phyloP scores from a whole-genome alignment of 2,329 filamentous ascomycete species.

The Chaetomium sp. region DNA sequence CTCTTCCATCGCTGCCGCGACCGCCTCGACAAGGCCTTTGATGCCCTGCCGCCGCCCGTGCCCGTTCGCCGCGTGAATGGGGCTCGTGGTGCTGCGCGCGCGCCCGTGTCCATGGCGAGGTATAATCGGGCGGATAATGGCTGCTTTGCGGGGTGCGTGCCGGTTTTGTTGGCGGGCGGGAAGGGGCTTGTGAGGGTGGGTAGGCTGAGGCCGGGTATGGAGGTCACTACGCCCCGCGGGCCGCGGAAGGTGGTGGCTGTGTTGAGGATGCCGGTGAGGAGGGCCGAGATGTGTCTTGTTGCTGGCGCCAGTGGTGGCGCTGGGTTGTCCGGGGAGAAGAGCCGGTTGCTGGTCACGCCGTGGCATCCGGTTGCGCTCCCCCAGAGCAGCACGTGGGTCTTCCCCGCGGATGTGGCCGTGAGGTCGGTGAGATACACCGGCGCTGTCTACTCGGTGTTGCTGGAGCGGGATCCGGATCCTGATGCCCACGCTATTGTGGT shows the following conservation, averaged over 20 bases:
- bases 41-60: slow-evolving; percentile 48
- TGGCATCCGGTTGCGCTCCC: slow-evolving; percentile 57
- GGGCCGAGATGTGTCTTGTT: slow-evolving; percentile 49
- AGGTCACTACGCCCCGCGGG: slow-evolving; percentile 55
- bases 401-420: slow-evolving; percentile 41
- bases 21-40: slow-evolving; percentile 52
- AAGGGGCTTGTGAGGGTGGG: slow-evolving; percentile 38
- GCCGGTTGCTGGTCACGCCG: slow-evolving; percentile 54
- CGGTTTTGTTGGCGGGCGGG: slow-evolving; percentile 46
- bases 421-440: slow-evolving; percentile 50
- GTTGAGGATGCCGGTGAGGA: slow-evolving; percentile 50
- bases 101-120: slow-evolving; percentile 8
- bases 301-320: background rate
- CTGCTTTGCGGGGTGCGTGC: slow-evolving; percentile 57
- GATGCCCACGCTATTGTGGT: slow-evolving; percentile 55
- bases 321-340: slow-evolving; percentile 10
- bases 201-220: slow-evolving; percentile 49
- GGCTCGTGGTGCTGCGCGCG: no score
- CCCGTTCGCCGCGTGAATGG: no score
- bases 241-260: slow-evolving; percentile 53
- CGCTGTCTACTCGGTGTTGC: slow-evolving; percentile 58
- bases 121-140: slow-evolving; percentile 44
- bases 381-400: slow-evolving; percentile 32
- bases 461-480: slow-evolving; percentile 49
- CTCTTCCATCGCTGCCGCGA: slow-evolving; percentile 56